These are phyloP conservation scores for Basipetospora chlamydospora DNA, from an alignment of 2,329 filamentous ascomycete genomes.

Conservation along the genomic window DNA sequence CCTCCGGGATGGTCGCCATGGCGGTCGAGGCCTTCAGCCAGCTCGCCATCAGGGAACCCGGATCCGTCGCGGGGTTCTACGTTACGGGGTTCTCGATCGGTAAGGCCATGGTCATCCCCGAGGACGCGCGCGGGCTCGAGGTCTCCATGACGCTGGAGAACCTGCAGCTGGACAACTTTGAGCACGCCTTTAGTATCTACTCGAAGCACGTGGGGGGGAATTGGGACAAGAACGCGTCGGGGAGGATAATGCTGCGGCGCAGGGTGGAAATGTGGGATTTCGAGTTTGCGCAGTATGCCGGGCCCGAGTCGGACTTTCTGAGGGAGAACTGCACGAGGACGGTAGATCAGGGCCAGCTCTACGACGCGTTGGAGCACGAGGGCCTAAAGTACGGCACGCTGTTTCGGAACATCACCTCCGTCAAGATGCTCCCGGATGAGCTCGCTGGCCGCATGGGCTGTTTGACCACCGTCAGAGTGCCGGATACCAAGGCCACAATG, in stretches of 20 bases:
- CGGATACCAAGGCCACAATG: constrained; percentile 37
- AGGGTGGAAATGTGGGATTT: constrained; percentile 10
- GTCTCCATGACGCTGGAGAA: constrained; percentile 15
- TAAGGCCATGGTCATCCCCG: constrained; percentile 36
- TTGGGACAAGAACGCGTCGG: constrained; percentile 29
- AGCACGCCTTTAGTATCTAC: constrained; percentile 29
- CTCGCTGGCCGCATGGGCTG: constrained; percentile 19
- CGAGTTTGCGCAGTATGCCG: constrained; percentile 11
- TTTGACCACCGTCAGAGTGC: constrained; percentile 24
- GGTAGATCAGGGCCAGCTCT: constrained; percentile 29
- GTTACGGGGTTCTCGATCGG: constrained; percentile 31
- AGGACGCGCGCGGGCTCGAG: constrained; percentile 31
- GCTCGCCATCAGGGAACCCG: constrained; percentile 13
- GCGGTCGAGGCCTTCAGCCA: constrained; percentile 31
- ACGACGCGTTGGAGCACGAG: constrained; percentile 32
- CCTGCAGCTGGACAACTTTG: constrained; percentile 21
- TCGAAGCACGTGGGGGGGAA: constrained; percentile 24
- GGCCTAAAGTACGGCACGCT: constrained; percentile 36
- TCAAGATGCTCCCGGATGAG: constrained; percentile 17
- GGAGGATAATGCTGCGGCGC: constrained; percentile 16
- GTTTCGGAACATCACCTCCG: constrained; percentile 30
- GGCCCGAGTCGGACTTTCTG: constrained; percentile 12
- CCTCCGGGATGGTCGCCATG: constrained; percentile 34
- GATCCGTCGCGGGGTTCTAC: constrained; percentile 16
- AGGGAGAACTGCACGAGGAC: constrained; percentile 16